phyloP scores from a whole-genome alignment of 129 eudicot species.

The Flaveria linearis region DNA sequence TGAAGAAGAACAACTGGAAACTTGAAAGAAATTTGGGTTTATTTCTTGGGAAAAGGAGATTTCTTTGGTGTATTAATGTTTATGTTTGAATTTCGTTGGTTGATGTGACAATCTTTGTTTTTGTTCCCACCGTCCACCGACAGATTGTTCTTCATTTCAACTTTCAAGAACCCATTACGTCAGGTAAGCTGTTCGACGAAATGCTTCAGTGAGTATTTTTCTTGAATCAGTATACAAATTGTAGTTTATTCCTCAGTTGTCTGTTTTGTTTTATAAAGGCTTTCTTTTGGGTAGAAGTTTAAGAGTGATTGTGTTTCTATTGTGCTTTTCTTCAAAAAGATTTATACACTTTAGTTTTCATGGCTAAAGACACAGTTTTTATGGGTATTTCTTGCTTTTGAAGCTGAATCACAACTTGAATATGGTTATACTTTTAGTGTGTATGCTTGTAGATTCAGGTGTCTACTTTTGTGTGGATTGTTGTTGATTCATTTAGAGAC shows the following conservation, averaged over 20 bases:
- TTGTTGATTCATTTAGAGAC: conserved; percentile 16
- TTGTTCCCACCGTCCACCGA: conserved; percentile 26
- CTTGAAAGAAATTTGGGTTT: not conserved
- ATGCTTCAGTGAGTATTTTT: conserved; percentile 21
- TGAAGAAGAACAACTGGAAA: conserved; percentile 24
- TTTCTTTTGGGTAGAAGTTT: not conserved
- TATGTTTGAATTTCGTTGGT: not conserved
- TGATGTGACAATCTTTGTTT: not conserved
- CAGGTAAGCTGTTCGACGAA: conserved; percentile 24
- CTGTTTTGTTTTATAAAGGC: not conserved
- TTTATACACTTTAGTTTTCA: not conserved
- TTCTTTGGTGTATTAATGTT: not conserved
- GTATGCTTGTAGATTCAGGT: conserved; percentile 32
- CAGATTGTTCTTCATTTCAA: conserved; percentile 25
- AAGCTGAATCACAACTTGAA: conserved; percentile 33
- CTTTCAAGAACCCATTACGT: not conserved
- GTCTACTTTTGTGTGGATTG: conserved; percentile 19
- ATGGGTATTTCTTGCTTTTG: conserved; percentile 36
- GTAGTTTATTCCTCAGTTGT: not conserved
- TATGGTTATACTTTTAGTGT: conserved; percentile 36
- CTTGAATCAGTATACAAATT: not conserved
- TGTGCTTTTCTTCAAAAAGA: conserved; percentile 1
- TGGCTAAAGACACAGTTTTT: conserved; percentile 5
- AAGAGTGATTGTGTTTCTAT: not conserved
- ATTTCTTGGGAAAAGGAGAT: too few species aligned